Evolutionary conservation across 2,329 filamentous ascomycete species (phyloP), one percentile per base, ranked within the genome.

Genomic region (Mycosphaerelloides madeirae): DNA sequence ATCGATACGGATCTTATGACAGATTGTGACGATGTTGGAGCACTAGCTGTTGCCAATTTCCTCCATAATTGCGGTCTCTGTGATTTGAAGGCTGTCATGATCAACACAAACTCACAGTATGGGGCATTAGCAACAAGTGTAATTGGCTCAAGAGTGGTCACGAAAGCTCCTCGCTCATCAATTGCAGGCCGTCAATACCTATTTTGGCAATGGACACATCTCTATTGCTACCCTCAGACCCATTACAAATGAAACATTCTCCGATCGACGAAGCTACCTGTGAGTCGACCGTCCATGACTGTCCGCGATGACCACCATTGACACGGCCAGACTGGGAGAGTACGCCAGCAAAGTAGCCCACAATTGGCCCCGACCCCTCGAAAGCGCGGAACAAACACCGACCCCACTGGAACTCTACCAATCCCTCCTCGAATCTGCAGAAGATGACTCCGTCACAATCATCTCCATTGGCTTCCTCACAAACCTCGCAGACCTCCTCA

Each of bases 401-500:
- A 40, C 43, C 4, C 53, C 53, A 6, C 7, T 48, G 2, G 34
- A 42, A 4, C 44, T 56, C 12, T 55, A 53, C 29, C 36, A 29
- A 12, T 25, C 29, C 11, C 20, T 46, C 3, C 36, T 56, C 8
- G 41, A 38, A 9, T 33, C 46, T 8, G 46, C 46, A 3, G 38
- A 32, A 6, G 19, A 44, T 15, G 16, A 36, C 16, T 50, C 45
- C 34, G n/a, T 53, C 7, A 54, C 52, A 3, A 46, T 56, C 6
- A 48, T 56, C 31, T 53, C 54, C 13, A 46, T 55, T 38, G 52
- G 54, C 38, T 55, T 55, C 25, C 48, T 53, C 11, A 48, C 38
- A 6, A 56, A 56, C 38, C 65, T 78, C 0, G 73, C 74, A 1
- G 68, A 52, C 1, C 60, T 78, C 3, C 60, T 78, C 12, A 66